Percentiles rank a stretch among this genome's conserved stretches.
Conservation (phyloP, 1,284 basidiomycete genomes). For the Leccinum brunneo-olivaceum region DNA sequence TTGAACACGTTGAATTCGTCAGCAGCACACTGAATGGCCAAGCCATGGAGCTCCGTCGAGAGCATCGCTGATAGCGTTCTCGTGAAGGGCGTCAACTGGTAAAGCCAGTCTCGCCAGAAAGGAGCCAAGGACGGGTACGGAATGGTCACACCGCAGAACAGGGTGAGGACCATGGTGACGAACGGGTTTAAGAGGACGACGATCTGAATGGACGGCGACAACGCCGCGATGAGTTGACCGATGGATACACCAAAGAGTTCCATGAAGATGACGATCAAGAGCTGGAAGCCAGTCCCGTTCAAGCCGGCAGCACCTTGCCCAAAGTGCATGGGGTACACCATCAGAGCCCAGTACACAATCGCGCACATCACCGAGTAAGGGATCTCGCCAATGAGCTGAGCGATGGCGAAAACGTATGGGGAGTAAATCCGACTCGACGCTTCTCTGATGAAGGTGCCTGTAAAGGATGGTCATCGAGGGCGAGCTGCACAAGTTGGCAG, state of each 20-base stretch:
- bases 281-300: conserved; percentile 70
- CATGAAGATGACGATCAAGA: conserved; percentile 67
- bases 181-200: conserved; percentile 81
- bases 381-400: conserved; percentile 77
- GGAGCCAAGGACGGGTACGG: conserved; percentile 60
- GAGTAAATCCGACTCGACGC: conserved; percentile 74
- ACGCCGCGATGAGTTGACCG: conserved; percentile 69
- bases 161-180: conserved; percentile 58
- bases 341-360: conserved; percentile 71
- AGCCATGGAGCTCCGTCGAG: conserved; percentile 74
- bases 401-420: conserved; percentile 76
- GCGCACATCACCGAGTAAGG: conserved; percentile 74
- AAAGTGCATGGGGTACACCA: conserved; percentile 73
- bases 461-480: not conserved
- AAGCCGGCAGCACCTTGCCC: conserved; percentile 55
- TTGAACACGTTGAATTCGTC: conserved; percentile 66
- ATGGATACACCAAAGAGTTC: conserved; percentile 73
- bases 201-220: conserved; percentile 70
- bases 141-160: conserved; percentile 80
- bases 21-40: conserved; percentile 58
- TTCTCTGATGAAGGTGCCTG: conserved; percentile 62
- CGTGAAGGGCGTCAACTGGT: conserved; percentile 66
- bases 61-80: conserved; percentile 70
- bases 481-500: not conserved
- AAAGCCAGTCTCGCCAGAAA: conserved; percentile 78